Percentiles rank a stretch among this genome's conserved stretches.
phyloP scores from a whole-genome alignment of 2,329 filamentous ascomycete species.

The Exophiala bonariae region DNA sequence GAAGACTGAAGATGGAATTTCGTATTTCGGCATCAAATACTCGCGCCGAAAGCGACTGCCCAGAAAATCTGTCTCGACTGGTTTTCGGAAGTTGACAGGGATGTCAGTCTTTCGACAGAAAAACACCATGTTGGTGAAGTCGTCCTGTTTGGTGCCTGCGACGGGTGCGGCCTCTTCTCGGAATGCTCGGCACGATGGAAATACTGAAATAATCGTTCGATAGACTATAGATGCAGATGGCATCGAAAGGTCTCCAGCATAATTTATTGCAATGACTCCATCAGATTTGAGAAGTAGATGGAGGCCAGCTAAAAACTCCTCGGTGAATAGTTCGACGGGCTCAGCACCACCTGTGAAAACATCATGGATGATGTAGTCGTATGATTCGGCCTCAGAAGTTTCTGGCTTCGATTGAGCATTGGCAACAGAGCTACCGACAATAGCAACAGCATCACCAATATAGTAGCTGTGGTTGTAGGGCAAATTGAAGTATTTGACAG shows the following conservation, averaged over 20 bases:
- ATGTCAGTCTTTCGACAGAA: conserved; percentile 72
- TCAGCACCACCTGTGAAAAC: conserved; percentile 97
- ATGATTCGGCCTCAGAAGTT: conserved; percentile 48
- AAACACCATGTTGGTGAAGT: conserved; percentile 95
- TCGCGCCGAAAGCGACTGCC: conserved; percentile 67
- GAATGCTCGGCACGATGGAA: conserved; percentile 89
- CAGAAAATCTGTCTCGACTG: conserved; percentile 66
- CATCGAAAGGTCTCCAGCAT: conserved; percentile 81
- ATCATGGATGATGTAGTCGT: conserved; percentile 93
- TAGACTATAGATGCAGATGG: conserved; percentile 76
- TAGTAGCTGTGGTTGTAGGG: conserved; percentile 75
- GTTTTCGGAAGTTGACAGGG: conserved; percentile 65
- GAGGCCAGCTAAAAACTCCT: conserved; percentile 76
- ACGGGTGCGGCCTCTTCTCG: conserved; percentile 65
- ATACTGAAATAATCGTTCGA: conserved; percentile 77
- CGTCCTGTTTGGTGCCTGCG: conserved; percentile 50
- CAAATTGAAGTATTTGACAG: conserved; percentile 78
- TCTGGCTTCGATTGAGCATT: conserved; percentile 36
- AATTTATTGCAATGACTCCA: conserved; percentile 92
- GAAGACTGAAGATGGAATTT: conserved; percentile 57
- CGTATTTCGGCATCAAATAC: conserved; percentile 71
- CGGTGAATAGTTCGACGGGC: conserved; percentile 82
- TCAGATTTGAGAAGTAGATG: conserved; percentile 69
- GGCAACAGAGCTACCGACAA: conserved; percentile 52
- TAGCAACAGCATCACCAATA: conserved; percentile 79